Percentiles rank a stretch among this genome's conserved stretches.
These are phyloP conservation scores for Ustanciosporium gigantosporum DNA, from an alignment of 1,284 basidiomycete genomes.

Conservation along the genomic window DNA sequence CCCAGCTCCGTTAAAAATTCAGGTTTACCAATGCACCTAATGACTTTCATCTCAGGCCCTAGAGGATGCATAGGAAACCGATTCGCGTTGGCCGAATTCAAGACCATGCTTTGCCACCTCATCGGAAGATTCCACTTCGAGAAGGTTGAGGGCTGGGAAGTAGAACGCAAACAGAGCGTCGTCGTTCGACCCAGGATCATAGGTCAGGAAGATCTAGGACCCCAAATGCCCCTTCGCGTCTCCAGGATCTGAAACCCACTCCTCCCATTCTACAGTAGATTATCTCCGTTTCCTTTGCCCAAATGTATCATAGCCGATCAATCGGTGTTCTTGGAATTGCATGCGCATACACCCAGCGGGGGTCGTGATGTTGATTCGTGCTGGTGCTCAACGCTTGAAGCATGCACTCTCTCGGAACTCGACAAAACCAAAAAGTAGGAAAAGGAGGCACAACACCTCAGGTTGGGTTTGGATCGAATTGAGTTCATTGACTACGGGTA, in stretches of 20 bases:
- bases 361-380: too few species aligned
- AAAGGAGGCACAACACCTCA: too few species aligned
- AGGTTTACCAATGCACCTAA: conserved; percentile 33
- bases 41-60: conserved; percentile 53
- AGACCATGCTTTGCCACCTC: conserved; percentile 44
- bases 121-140: conserved; percentile 42
- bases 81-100: conserved; percentile 55
- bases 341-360: too few species aligned
- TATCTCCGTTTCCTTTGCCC: too few species aligned
- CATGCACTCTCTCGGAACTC: too few species aligned
- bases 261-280: too few species aligned
- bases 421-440: too few species aligned
- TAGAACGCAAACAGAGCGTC: conserved; percentile 42
- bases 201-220: conserved; percentile 45
- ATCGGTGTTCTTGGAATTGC: too few species aligned
- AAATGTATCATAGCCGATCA: too few species aligned
- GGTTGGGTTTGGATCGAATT: too few species aligned
- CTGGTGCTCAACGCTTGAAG: too few species aligned
- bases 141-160: conserved; percentile 33
- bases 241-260: conserved; percentile 4
- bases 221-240: conserved; percentile 45
- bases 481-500: not conserved
- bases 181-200: conserved; percentile 27
- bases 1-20: conserved; percentile 15
- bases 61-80: conserved; percentile 52